A percentile compares a stretch with the other conserved stretches of the same genome.
phyloP scores from a whole-genome alignment of 352 stramenopile species.

The Discostella stelligera region DNA sequence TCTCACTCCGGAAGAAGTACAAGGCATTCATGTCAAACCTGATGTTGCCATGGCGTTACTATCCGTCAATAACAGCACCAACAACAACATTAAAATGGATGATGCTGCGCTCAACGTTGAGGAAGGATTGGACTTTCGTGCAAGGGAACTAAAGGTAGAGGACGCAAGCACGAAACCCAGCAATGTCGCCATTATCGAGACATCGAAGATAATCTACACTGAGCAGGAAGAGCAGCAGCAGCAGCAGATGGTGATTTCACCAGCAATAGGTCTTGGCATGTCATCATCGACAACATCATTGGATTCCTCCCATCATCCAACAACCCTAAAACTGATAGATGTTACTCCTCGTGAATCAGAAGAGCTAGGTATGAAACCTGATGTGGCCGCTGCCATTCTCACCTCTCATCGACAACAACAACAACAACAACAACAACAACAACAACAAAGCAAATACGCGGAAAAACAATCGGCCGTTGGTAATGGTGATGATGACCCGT shows the following conservation, averaged over 20 bases:
- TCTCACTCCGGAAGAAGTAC: slow-evolving; percentile 21
- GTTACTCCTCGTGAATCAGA: slow-evolving; percentile 17
- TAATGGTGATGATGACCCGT: slow-evolving; percentile 2
- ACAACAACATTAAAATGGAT: too few species aligned
- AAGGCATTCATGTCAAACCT: slow-evolving; percentile 28
- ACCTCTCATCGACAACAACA: slow-evolving; percentile 4
- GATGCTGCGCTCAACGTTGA: too few species aligned
- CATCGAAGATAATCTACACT: too few species aligned
- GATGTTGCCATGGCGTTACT: slow-evolving; percentile 40
- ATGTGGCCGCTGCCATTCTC: slow-evolving; percentile 12
- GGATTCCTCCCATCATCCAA: neutral
- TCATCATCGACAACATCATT: neutral
- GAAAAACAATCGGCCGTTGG: neutral
- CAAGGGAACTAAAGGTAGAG: neutral
- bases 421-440: slow-evolving; percentile 9
- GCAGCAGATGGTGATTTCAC: too few species aligned
- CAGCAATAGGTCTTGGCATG: too few species aligned
- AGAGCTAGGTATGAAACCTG: slow-evolving; percentile 29
- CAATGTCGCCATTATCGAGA: too few species aligned
- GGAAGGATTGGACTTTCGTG: neutral
- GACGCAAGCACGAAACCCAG: neutral
- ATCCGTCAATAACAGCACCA: slow-evolving; percentile 12
- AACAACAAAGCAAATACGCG: neutral
- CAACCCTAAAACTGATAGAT: neutral
- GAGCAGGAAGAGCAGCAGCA: too few species aligned